A percentile compares a stretch with the other conserved stretches of the same genome.
These are phyloP conservation scores for Paecilomyces sp. DNA, from an alignment of 2,329 filamentous ascomycete species.

Conservation along the genomic window DNA sequence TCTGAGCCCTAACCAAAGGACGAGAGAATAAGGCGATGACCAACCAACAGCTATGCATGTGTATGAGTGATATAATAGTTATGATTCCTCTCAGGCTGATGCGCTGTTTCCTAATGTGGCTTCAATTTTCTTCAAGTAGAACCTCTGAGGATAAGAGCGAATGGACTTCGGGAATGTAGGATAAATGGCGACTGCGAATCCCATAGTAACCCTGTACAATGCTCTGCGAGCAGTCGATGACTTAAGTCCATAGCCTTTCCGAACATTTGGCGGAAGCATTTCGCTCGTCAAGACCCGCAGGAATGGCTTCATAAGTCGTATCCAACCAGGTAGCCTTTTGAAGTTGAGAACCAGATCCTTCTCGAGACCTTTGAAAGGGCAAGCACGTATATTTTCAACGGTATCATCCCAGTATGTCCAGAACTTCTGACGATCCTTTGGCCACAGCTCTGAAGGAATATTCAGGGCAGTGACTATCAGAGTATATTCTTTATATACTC, in stretches of 20 bases:
- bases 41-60: too few species aligned
- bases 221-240: slow-evolving; percentile 18
- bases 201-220: slow-evolving; percentile 24
- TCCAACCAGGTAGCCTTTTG: slow-evolving; percentile 21
- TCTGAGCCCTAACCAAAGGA: too few species aligned
- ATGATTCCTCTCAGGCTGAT: too few species aligned
- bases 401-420: slow-evolving; percentile 31
- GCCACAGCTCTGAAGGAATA: slow-evolving; percentile 22
- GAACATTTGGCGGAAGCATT: slow-evolving; percentile 24
- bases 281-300: slow-evolving; percentile 24
- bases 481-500: slow-evolving; percentile 23
- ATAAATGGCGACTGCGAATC: slow-evolving; percentile 24
- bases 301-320: slow-evolving; percentile 22
- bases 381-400: slow-evolving; percentile 18
- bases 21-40: too few species aligned
- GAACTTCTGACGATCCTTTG: slow-evolving; percentile 21
- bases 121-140: slow-evolving; percentile 21
- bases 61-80: too few species aligned
- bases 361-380: slow-evolving; percentile 19
- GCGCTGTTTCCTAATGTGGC: background rate
- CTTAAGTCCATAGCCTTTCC: slow-evolving; percentile 26
- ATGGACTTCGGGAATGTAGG: slow-evolving; percentile 23
- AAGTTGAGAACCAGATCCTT: slow-evolving; percentile 16
- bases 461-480: slow-evolving; percentile 19
- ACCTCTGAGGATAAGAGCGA: slow-evolving; percentile 22